A percentile compares a stretch with the other conserved stretches of the same genome.
These are phyloP conservation scores for Drosera spatulata DNA, from an alignment of 179 eudicot species.

Conservation along the genomic window DNA sequence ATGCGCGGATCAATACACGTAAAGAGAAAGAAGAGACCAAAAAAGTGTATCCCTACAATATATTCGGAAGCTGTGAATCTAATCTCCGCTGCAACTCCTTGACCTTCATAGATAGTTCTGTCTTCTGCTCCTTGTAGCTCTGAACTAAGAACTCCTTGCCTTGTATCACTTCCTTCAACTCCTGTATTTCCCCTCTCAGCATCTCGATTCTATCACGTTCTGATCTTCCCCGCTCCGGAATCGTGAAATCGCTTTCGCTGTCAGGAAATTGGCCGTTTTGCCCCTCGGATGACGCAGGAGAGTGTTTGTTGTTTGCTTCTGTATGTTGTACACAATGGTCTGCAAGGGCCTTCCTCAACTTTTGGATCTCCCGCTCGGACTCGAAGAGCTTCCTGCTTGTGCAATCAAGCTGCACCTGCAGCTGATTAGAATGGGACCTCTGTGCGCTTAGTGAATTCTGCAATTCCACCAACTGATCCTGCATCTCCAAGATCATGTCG, in stretches of 20 bases:
- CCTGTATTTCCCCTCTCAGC: constrained; percentile 71
- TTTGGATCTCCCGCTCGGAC: constrained; percentile 83
- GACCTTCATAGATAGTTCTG: constrained; percentile 68
- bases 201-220: constrained; percentile 51
- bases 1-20: too few relatives aligned
- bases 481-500: constrained; percentile 90
- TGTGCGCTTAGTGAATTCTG: constrained; percentile 62
- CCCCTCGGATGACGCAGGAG: constrained; percentile 28
- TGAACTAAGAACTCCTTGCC: constrained; percentile 78
- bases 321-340: constrained; percentile 67
- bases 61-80: constrained; percentile 86
- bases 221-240: constrained; percentile 31
- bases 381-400: constrained; percentile 71
- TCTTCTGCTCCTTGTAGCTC: constrained; percentile 84
- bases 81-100: constrained; percentile 81
- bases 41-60: constrained; percentile 37
- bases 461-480: constrained; percentile 78
- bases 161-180: constrained; percentile 70
- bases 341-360: constrained; percentile 83
- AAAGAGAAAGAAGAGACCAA: neutral
- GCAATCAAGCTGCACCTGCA: constrained; percentile 70
- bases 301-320: constrained; percentile 31
- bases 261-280: constrained; percentile 45
- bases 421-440: constrained; percentile 55
- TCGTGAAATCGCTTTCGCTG: constrained; percentile 28